A percentile compares a stretch with the other conserved stretches of the same genome.
These are phyloP conservation scores for Gossypium rotundifolium DNA, from an alignment of 345 rosid genomes.

Conservation along the genomic window DNA sequence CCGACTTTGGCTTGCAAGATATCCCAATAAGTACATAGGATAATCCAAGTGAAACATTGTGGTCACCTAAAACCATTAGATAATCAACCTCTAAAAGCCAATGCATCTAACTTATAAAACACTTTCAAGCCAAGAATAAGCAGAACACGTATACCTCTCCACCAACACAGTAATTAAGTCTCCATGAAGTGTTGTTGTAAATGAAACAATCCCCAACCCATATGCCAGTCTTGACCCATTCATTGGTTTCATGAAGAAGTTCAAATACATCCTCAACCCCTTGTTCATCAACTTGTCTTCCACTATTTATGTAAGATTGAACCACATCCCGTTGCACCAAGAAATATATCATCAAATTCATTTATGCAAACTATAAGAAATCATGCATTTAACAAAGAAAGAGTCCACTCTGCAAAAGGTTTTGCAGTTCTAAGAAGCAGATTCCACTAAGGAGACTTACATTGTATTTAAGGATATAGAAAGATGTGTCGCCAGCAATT, in stretches of 20 bases:
- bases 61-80: conserved; percentile 54
- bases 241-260: conserved; percentile 96
- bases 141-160: conserved; percentile 67
- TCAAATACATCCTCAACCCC: conserved; percentile 99
- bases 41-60: conserved; percentile 99
- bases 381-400: background rate
- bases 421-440: conserved; percentile 8
- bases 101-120: background rate
- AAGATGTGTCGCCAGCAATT: conserved; percentile 90
- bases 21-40: conserved; percentile 97
- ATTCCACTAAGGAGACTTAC: conserved; percentile 37
- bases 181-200: conserved; percentile 93
- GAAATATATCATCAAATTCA: conserved; percentile 21
- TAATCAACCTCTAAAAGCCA: background rate
- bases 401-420: background rate
- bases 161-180: conserved; percentile 97
- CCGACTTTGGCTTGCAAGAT: conserved; percentile 95
- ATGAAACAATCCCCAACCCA: conserved; percentile 99
- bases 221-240: conserved; percentile 93
- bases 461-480: conserved; percentile 90
- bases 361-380: background rate
- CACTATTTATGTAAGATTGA: conserved; percentile 78
- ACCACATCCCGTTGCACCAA: conserved; percentile 77
- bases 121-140: conserved; percentile 7
- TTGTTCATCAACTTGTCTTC: conserved; percentile 86